Evolutionary conservation across 306 rosid species (phyloP).

Genomic region (Quercus wislizeni): DNA sequence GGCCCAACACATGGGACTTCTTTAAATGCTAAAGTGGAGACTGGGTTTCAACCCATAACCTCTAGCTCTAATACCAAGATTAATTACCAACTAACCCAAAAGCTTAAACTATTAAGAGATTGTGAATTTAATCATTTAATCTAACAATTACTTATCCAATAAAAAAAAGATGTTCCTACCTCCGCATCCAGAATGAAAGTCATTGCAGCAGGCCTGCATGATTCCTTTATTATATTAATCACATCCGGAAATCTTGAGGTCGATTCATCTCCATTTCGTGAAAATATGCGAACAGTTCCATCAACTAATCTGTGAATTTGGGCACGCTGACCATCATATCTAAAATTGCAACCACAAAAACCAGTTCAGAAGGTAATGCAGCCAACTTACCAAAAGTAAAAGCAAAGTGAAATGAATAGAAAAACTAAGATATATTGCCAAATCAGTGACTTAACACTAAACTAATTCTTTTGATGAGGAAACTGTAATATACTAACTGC

Average conservation of each 20-base stretch:
- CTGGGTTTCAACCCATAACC: no score
- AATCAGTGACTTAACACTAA: background rate
- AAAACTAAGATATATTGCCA: background rate
- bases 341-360: slow-evolving; percentile 30
- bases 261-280: slow-evolving; percentile 89
- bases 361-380: slow-evolving; percentile 8
- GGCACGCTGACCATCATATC: slow-evolving; percentile 97
- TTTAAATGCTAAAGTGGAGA: no score
- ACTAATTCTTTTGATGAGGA: background rate
- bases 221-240: slow-evolving; percentile 52
- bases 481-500: background rate
- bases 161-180: slow-evolving; percentile 32
- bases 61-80: no score
- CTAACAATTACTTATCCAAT: no score
- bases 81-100: no score
- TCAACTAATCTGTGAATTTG: slow-evolving; percentile 82
- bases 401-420: background rate
- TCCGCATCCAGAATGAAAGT: slow-evolving; percentile 82
- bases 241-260: slow-evolving; percentile 87
- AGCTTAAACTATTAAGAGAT: no score
- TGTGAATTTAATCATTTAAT: no score
- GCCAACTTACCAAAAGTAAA: background rate
- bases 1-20: no score
- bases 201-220: slow-evolving; percentile 60
- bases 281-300: slow-evolving; percentile 68